phyloP scores from a whole-genome alignment of 306 rosid species.

The Sicyos baderoa region DNA sequence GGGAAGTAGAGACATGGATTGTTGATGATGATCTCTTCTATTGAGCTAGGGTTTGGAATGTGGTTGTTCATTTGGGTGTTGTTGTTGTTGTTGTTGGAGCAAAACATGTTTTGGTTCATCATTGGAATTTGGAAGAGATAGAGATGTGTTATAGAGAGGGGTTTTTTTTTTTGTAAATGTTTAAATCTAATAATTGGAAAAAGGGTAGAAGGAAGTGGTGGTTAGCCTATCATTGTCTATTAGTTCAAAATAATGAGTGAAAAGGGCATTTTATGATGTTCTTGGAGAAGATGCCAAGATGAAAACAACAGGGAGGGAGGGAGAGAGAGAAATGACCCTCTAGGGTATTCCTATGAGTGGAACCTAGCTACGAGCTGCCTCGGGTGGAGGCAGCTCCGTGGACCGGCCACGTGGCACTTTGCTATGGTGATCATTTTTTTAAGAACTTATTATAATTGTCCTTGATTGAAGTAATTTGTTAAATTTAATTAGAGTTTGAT shows the following conservation, averaged over 20 bases:
- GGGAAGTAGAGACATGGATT: neutral
- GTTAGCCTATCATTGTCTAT: constrained; percentile 13
- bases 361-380: neutral
- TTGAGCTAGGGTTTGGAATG: neutral
- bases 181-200: constrained; percentile 1
- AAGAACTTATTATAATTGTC: too few relatives aligned
- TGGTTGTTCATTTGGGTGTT: neutral
- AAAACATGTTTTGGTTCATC: constrained; percentile 2
- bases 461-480: too few relatives aligned
- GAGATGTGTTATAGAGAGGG: too few relatives aligned
- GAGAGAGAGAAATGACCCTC: neutral
- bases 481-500: too few relatives aligned
- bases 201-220: neutral
- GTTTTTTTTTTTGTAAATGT: neutral
- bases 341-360: neutral
- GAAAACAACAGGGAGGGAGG: neutral
- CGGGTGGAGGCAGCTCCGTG: too few relatives aligned
- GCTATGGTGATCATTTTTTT: too few relatives aligned
- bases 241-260: constrained; percentile 10
- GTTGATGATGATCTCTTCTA: neutral
- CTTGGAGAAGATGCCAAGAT: neutral
- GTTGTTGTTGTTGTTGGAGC: neutral
- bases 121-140: neutral
- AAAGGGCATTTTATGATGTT: constrained; percentile 8
- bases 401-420: too few relatives aligned